Base-by-base conservation (phyloP, 257 asterid genomes). In the Solanum gracilifrons region DNA sequence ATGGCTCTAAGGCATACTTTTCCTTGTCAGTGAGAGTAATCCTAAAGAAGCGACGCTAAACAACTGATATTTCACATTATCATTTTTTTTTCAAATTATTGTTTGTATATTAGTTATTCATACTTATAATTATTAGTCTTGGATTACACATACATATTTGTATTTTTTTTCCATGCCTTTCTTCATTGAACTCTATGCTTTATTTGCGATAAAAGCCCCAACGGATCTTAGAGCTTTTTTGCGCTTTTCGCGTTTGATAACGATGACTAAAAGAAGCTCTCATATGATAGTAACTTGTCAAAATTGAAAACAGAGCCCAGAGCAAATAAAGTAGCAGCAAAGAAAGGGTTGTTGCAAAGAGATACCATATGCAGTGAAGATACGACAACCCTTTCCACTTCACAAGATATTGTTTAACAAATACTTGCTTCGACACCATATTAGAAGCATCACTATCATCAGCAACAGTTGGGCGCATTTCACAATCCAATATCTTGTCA, bases 311-410 rank as follows among this genome's bases (percentile, higher is more conserved):
- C 64, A 82, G 29, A 31, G 60, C 37, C 15, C 43, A 48, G 20
- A 82, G 31, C 31, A 48, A 82, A 82, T 82, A 82, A 48, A 48
- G 68, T 25, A 79, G 85, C 25, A 43, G 85, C 64, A 46, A 46
- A 43, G 39, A 79, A 79, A 27, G 37, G 39, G n/a, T 25, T 79
- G 66, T 35, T 48, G 66, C 43, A 82, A 82, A 48, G 69, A 82
- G 69, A 82, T 91, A 97, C 99, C 99, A 97, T 89, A 95, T 83
- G 92, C 99, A 95, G 73, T 97, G 99, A 87, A 97, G 95, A 93
- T 97, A 93, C 32, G 99, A 97, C 89, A 89, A 79, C 84, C 98
- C 99, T 90, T 96, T 97, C 99, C 99, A 97, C 91, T 97, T 97
- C 43, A 97, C 95, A 89, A 97, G 93, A 93, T 95, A 97, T 88